Evolutionary conservation across 352 stramenopile genomes (phyloP).

Genomic region (Halophytophthora polymorphica): DNA sequence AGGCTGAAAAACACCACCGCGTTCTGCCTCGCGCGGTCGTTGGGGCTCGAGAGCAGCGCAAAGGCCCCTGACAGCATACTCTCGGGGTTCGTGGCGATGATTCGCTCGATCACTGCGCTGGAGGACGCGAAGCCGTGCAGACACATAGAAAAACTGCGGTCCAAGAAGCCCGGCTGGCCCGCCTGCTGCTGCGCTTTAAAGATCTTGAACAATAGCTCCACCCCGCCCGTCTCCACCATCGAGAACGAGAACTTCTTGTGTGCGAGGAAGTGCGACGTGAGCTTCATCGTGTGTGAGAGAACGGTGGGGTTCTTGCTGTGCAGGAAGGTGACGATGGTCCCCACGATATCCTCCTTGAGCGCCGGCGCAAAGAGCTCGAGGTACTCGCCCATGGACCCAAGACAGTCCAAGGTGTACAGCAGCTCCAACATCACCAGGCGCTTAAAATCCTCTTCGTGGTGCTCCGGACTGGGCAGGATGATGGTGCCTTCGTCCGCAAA

Average conservation of each 20-base stretch:
- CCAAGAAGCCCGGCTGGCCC: conserved; percentile 56
- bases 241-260: conserved; percentile 85
- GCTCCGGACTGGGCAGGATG: conserved; percentile 29
- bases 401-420: conserved; percentile 78
- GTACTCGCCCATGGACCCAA: conserved; percentile 83
- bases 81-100: conserved; percentile 52
- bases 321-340: conserved; percentile 80
- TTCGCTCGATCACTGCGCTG: conserved; percentile 72
- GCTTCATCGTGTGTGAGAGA: conserved; percentile 76
- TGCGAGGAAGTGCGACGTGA: conserved; percentile 82
- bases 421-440: conserved; percentile 79
- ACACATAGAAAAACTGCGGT: conserved; percentile 84
- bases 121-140: conserved; percentile 82
- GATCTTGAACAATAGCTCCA: conserved; percentile 67
- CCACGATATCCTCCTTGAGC: conserved; percentile 81
- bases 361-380: conserved; percentile 80
- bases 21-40: conserved; percentile 79
- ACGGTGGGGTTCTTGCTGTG: conserved; percentile 81
- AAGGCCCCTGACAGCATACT: conserved; percentile 64
- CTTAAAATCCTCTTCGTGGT: conserved; percentile 78
- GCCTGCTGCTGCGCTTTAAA: conserved; percentile 53
- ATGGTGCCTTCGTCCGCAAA: conserved; percentile 25
- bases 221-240: conserved; percentile 69
- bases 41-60: conserved; percentile 62
- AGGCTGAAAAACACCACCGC: conserved; percentile 83